Conservation (phyloP, 345 rosid species). For the Stellera chamaejasme region DNA sequence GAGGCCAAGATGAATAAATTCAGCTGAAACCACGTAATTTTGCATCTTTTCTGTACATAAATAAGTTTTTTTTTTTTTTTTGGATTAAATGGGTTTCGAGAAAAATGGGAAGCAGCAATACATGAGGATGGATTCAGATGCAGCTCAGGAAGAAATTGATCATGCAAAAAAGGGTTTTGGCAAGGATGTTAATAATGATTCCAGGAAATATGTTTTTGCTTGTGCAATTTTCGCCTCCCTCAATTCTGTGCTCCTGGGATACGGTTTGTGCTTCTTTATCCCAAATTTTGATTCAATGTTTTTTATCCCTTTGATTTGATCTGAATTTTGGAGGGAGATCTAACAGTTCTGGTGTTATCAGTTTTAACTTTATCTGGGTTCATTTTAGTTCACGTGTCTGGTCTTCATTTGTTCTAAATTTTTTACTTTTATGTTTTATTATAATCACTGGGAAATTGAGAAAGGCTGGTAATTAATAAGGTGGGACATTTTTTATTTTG, state of each 20-base stretch:
- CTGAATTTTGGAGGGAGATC: background rate
- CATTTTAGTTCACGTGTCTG: background rate
- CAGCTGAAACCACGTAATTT: too few species aligned
- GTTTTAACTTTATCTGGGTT: background rate
- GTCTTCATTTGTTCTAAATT: background rate
- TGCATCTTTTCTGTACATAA: too few species aligned
- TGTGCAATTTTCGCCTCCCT: conserved; percentile 61
- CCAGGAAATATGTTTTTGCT: conserved; percentile 30
- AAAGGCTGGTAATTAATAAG: too few species aligned
- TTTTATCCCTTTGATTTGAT: background rate
- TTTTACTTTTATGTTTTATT: background rate
- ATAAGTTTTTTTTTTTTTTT: too few species aligned
- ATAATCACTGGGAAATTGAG: too few species aligned
- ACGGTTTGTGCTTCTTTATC: conserved; percentile 28
- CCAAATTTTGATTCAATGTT: background rate
- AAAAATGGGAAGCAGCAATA: conserved; percentile 18
- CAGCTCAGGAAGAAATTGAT: conserved; percentile 11
- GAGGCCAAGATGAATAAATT: too few species aligned
- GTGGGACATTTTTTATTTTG: too few species aligned
- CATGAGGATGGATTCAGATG: conserved; percentile 18
- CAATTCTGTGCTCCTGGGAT: conserved; percentile 64
- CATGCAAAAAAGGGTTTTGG: background rate
- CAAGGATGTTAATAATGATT: background rate
- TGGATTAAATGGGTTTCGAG: conserved; percentile 12
- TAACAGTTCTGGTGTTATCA: background rate